phyloP scores from a whole-genome alignment of 1,284 basidiomycete genomes.

The Ustilago sp. region DNA sequence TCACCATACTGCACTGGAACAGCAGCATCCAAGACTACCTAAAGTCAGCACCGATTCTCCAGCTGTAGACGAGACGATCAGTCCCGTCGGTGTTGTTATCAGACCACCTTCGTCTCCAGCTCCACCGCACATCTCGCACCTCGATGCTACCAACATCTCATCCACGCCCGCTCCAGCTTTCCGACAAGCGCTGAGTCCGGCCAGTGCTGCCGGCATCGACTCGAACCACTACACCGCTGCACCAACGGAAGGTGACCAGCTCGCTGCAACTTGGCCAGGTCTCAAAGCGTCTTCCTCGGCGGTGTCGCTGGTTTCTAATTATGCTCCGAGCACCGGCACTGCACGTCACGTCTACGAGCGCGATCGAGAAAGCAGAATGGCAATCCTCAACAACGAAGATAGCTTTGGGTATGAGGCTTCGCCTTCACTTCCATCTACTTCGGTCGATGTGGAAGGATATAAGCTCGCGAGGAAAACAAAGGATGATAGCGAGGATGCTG shows the following conservation, averaged over 20 bases:
- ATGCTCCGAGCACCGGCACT: slow-evolving; percentile 36
- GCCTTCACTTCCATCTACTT: slow-evolving; percentile 8
- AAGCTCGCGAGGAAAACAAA: background rate
- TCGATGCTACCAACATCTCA: background rate
- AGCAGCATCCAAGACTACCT: slow-evolving; percentile 17
- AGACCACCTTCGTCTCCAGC: slow-evolving; percentile 43
- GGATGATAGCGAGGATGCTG: background rate
- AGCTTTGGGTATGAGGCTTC: slow-evolving; percentile 34
- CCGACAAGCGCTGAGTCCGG: slow-evolving; percentile 25
- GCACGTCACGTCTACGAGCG: slow-evolving; percentile 34
- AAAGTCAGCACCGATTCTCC: slow-evolving; percentile 39
- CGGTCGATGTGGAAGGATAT: slow-evolving; percentile 12
- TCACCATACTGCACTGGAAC: background rate
- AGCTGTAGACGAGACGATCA: slow-evolving; percentile 46
- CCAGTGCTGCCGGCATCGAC: slow-evolving; percentile 11
- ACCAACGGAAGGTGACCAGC: slow-evolving; percentile 5
- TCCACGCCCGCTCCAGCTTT: slow-evolving; percentile 15
- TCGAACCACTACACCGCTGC: background rate
- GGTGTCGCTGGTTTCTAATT: slow-evolving; percentile 30
- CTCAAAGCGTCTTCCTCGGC: slow-evolving; percentile 37
- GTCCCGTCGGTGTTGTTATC: slow-evolving; percentile 40
- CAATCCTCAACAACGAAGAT: slow-evolving; percentile 42
- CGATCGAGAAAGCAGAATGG: slow-evolving; percentile 42
- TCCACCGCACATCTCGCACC: slow-evolving; percentile 28
- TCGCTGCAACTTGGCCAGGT: slow-evolving; percentile 9